These are phyloP conservation scores for Eucommia ulmoides DNA, from an alignment of 257 asterid genomes.

Conservation along the genomic window DNA sequence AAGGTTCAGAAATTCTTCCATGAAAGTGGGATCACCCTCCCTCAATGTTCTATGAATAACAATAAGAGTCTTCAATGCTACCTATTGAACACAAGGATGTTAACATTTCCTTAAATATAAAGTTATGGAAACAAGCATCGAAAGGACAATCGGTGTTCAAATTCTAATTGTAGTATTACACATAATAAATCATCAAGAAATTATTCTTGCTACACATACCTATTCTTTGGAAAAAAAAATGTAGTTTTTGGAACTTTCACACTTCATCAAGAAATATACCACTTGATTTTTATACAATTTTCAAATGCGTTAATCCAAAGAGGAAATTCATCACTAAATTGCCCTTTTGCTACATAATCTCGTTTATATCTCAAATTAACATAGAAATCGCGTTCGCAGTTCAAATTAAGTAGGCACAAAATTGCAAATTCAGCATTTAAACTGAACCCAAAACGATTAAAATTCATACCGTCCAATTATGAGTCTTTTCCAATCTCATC, in stretches of 20 bases:
- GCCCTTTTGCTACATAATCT: no score
- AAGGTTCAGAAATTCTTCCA: slow-evolving; percentile 71
- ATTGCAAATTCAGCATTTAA: no score
- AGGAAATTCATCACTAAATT: no score
- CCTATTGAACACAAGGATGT: slow-evolving; percentile 46
- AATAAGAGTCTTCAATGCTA: slow-evolving; percentile 74
- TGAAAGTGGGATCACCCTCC: slow-evolving; percentile 90
- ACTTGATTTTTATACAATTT: no score
- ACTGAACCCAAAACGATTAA: no score
- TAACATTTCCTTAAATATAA: no score
- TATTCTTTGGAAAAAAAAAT: no score
- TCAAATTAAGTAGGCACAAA: neutral
- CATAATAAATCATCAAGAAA: no score
- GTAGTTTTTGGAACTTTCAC: no score
- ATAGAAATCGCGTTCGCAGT: neutral
- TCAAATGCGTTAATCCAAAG: no score
- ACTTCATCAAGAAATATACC: no score
- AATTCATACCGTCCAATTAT: slow-evolving; percentile 88
- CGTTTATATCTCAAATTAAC: neutral
- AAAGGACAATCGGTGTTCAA: neutral
- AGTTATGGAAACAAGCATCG: neutral
- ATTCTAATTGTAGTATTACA: neutral
- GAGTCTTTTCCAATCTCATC: slow-evolving; percentile 86
- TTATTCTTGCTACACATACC: no score
- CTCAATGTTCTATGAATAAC: slow-evolving; percentile 78